phyloP scores from a whole-genome alignment of 441 rosid genomes.

The Melastoma candidum region DNA sequence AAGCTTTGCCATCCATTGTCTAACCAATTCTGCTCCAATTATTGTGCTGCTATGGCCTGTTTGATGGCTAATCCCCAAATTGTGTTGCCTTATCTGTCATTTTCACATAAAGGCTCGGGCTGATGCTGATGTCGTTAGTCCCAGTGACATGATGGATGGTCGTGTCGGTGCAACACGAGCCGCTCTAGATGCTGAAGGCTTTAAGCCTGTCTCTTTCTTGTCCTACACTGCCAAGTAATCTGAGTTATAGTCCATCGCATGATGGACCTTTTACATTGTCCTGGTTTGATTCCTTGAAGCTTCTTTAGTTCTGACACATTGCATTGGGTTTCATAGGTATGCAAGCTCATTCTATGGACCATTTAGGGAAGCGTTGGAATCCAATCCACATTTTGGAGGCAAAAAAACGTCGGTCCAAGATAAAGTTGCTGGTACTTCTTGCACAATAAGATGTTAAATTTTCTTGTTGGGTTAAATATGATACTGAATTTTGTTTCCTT shows the following conservation, averaged over 20 bases:
- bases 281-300: not conserved
- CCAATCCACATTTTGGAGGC: constrained; percentile 92
- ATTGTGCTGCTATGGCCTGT: too few relatives aligned
- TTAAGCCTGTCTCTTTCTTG: constrained; percentile 89
- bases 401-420: constrained; percentile 60
- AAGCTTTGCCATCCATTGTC: too few relatives aligned
- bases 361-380: constrained; percentile 87
- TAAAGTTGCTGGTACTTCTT: constrained; percentile 1
- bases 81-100: constrained; percentile 1
- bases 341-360: constrained; percentile 98
- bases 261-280: constrained; percentile 1
- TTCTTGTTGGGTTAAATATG: constrained; percentile 7
- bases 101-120: constrained; percentile 55
- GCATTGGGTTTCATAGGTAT: constrained; percentile 35
- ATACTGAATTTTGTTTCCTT: constrained; percentile 18
- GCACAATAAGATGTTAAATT: not conserved
- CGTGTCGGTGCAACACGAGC: constrained; percentile 86
- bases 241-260: not conserved
- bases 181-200: constrained; percentile 94
- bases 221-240: constrained; percentile 93
- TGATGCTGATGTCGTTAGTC: constrained; percentile 98
- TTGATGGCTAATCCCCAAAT: not conserved
- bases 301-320: too few relatives aligned
- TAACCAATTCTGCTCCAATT: too few relatives aligned
- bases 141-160: constrained; percentile 99